Percentiles rank a stretch among this genome's conserved stretches.
phyloP scores from a whole-genome alignment of 495 filamentous ascomycete genomes.

The Apiosordaria backusii region DNA sequence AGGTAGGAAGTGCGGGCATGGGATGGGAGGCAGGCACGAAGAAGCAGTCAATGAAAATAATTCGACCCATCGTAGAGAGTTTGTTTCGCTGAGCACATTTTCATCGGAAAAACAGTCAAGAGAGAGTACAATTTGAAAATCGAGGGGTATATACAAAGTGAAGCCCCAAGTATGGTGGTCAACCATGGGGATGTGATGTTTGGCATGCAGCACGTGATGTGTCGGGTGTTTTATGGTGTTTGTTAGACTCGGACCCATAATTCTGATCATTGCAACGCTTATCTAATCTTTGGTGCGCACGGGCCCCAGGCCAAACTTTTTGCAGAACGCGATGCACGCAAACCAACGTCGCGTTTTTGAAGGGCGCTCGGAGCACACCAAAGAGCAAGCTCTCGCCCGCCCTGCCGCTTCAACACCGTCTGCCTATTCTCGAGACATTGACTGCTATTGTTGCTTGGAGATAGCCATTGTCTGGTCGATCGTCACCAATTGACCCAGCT shows the following conservation, averaged over 20 bases:
- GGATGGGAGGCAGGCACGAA: no score
- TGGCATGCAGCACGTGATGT: neutral
- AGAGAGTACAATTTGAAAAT: no score
- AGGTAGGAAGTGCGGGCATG: no score
- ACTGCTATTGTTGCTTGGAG: neutral
- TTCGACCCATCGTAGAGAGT: no score
- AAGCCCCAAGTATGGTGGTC: no score
- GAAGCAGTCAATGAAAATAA: no score
- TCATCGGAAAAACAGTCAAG: no score
- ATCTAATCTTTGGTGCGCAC: neutral
- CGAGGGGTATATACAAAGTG: no score
- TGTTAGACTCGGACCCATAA: neutral
- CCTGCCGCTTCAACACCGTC: neutral
- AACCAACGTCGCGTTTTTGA: conserved; percentile 12
- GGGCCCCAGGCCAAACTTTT: neutral
- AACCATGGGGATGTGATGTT: neutral
- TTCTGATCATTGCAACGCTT: neutral
- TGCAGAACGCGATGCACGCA: neutral
- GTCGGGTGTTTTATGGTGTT: neutral
- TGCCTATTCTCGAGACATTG: neutral
- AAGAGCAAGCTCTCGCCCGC: conserved; percentile 1
- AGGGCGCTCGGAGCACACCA: conserved; percentile 2
- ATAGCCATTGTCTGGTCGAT: neutral
- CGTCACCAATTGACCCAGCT: neutral
- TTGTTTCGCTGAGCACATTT: no score